phyloP scores from a whole-genome alignment of 306 rosid species.

The Aeschynomene evenia region DNA sequence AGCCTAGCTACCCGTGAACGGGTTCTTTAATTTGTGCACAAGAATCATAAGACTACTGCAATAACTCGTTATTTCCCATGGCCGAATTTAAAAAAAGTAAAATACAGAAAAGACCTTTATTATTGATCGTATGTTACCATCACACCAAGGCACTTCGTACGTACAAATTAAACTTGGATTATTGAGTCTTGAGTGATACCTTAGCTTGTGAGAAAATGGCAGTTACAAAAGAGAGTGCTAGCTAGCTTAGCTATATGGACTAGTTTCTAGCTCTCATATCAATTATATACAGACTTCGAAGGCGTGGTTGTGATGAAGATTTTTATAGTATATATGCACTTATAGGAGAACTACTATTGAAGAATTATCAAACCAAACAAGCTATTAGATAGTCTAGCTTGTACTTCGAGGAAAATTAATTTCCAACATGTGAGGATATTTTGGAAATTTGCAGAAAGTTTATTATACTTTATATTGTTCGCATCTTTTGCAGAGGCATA shows the following conservation, averaged over 20 bases:
- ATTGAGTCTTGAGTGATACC: too few relatives aligned
- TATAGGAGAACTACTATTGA: too few relatives aligned
- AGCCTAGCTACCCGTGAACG: constrained; percentile 13
- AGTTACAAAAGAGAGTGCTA: neutral
- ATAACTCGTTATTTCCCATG: neutral
- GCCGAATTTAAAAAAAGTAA: neutral
- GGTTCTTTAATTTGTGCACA: neutral
- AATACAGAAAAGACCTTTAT: neutral
- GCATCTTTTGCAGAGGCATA: neutral
- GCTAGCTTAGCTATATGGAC: too few relatives aligned
- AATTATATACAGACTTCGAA: too few relatives aligned
- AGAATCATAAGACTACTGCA: constrained; percentile 12
- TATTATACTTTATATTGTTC: too few relatives aligned
- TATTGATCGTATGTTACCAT: too few relatives aligned
- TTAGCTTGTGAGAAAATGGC: neutral
- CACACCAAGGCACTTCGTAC: neutral
- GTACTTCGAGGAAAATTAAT: neutral
- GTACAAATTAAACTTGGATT: neutral
- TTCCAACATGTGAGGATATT: neutral
- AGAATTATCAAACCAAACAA: too few relatives aligned
- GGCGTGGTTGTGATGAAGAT: too few relatives aligned
- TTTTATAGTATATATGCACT: too few relatives aligned
- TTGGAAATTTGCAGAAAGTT: neutral
- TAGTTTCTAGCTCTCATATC: too few relatives aligned
- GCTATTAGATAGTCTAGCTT: too few relatives aligned